Base-by-base conservation (phyloP, 495 filamentous ascomycete species). In the Durotheca rogersii region DNA sequence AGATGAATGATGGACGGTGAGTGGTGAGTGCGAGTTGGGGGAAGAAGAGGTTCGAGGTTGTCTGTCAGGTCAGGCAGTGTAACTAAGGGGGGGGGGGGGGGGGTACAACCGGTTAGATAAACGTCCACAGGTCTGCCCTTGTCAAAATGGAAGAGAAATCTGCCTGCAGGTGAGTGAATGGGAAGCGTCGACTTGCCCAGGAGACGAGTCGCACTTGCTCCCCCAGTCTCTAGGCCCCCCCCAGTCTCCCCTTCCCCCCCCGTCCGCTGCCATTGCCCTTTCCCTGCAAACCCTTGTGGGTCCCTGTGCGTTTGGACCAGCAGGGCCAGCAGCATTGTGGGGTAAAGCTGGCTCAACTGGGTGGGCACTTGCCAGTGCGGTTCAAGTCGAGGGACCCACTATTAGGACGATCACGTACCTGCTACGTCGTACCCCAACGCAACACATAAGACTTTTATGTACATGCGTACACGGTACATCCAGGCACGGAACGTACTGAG, bases 31-130 rank as follows among this genome's bases (percentile, higher is more conserved):
- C n/a, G 41, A 20, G 43, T 29, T 29, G 32, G 42, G 42, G 38
- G 25, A 44, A 30, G 35, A 15, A 29, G 54, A 35, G 41, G 36
- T 41, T 45, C 12, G 11, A 38, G 23, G 23, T 27, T 27, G 23
- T 27, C 4, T 11, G 23, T 27, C 33, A 45, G 42, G 39, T 52
- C 53, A 48, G 39, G 44, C 34, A 42, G 56, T 58, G 56, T 58
- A 53, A 58, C 56, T n/a, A n/a, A n/a, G n/a, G n/a, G n/a, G n/a
- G n/a, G n/a, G n/a, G n/a, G n/a, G n/a, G n/a, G 45, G 49, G 56
- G 48, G 48, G 42, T 39, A 49, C 54, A 36, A 25, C 56, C 56
- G 56, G 56, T 58, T 58, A 58, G 56, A 53, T 58, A 58, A 58
- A 58, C 49, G 48, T 58, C 36, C 30, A 58, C 52, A 58, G 44